Evolutionary conservation across 306 rosid genomes (phyloP).

Genomic region (Corylus heterophylla): DNA sequence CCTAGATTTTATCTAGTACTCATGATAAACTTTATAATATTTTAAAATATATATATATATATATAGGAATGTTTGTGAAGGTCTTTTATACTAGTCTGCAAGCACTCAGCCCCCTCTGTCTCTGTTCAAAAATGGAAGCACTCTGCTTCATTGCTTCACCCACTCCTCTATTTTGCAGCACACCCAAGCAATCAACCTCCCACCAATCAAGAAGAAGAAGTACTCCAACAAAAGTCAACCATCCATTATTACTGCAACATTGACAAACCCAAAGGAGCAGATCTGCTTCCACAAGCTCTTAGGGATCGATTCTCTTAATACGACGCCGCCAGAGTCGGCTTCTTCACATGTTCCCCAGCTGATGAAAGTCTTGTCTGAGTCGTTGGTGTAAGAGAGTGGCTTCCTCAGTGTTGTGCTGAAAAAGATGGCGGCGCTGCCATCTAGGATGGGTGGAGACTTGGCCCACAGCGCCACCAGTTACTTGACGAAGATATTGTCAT

Average conservation of each 20-base stretch:
- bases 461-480: conserved; percentile 35
- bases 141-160: neutral
- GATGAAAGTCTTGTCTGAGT: conserved; percentile 30
- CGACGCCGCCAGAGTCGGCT: neutral
- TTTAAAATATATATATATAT: too few relatives aligned
- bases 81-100: neutral
- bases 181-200: neutral
- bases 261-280: neutral
- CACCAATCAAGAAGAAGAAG: neutral
- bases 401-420: conserved; percentile 48
- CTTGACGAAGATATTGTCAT: conserved; percentile 45
- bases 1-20: too few relatives aligned
- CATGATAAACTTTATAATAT: too few relatives aligned
- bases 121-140: neutral
- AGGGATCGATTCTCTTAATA: neutral
- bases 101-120: neutral
- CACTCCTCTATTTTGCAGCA: neutral
- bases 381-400: conserved; percentile 49
- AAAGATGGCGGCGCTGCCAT: conserved; percentile 3
- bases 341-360: neutral
- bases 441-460: conserved; percentile 4
- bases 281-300: neutral
- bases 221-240: neutral
- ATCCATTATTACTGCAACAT: conserved; percentile 3
- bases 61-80: neutral